These are phyloP conservation scores for Crucihimalaya himalaica DNA, from an alignment of 345 rosid genomes.

Conservation along the genomic window DNA sequence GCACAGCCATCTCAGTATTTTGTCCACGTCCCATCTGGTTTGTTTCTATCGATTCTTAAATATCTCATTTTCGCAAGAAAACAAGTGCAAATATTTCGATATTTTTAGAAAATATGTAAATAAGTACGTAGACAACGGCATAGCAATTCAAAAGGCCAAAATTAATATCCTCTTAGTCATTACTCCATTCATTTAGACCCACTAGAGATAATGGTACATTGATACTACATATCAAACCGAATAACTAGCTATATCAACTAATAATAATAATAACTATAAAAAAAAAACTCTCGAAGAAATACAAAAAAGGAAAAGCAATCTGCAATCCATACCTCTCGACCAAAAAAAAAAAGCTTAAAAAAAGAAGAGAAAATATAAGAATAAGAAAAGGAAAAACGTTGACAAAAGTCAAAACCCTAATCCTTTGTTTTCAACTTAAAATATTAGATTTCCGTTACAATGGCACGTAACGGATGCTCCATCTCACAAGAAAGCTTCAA, in stretches of 20 bases:
- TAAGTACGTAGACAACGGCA: neutral
- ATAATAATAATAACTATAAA: neutral
- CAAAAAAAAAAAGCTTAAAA: neutral
- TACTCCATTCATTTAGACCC: constrained; percentile 16
- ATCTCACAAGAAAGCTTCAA: constrained; percentile 89
- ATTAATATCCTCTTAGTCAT: neutral
- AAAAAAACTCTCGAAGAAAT: neutral
- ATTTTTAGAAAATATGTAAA: neutral
- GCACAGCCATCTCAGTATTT: constrained; percentile 19
- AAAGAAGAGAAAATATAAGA: neutral
- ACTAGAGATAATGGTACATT: neutral
- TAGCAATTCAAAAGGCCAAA: constrained; percentile 7
- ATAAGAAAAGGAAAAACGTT: neutral
- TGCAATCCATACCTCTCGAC: constrained; percentile 10
- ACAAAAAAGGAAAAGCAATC: constrained; percentile 15
- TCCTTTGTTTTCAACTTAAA: neutral
- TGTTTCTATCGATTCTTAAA: constrained; percentile 8
- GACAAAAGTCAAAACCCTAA: constrained; percentile 27
- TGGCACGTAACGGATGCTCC: constrained; percentile 67
- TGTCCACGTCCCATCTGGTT: constrained; percentile 23
- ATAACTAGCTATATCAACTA: neutral
- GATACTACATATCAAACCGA: constrained; percentile 14
- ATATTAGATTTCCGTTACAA: constrained; percentile 44
- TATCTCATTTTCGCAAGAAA: constrained; percentile 20
- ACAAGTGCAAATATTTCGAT: constrained; percentile 27